Base-by-base conservation (phyloP, 768 basidiomycete species). In the Nidularia pulvinata region DNA sequence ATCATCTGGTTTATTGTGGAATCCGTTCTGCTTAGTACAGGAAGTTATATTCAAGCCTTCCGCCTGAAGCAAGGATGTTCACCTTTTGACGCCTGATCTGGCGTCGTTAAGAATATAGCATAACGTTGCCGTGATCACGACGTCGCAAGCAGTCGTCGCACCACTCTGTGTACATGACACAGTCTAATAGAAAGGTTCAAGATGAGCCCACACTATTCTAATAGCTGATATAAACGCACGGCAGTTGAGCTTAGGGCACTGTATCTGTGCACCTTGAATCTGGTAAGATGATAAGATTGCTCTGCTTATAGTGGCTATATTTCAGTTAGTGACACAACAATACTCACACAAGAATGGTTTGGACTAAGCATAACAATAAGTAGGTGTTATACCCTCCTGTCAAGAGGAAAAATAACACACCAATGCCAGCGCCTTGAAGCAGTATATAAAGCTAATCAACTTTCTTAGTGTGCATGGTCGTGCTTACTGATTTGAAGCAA, bases 101-200 rank as follows among this genome's bases (percentile, higher is more conserved):
- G 52, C 55, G 37, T 48, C 52, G 34, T 56, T 42, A 19, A 56
- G 52, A 22, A 56, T 50, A 34, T 51, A 49, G 25, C 55, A 56
- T 2, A 56, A 46, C 9, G 45, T 25, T 6, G 10, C 33, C 5
- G 51, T 52, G n/a, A 52, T 52, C 4, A 51, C 49, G 32, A 55
- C 43, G n/a, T 55, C 54, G 14, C 54, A 55, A 33, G 54, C 54
- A 2, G 54, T 49, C 6, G 54, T 51, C 10, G 54, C 49, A 6
- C 50, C 54, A 36, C 49, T 45, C 51, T 55, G 54, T 7, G 54
- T 55, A 6, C 49, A 55, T 7, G 54, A 19, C 11, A 25, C 46
- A 13, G 11, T 47, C 46, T 47, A 25, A 25, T 25, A 25, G 46
- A 47, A 47, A 11, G 11, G 25, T 47, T 32, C 11, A 19, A 5